Conservation (phyloP, 2,329 filamentous ascomycete species). For the Clarireedia hainanense region DNA sequence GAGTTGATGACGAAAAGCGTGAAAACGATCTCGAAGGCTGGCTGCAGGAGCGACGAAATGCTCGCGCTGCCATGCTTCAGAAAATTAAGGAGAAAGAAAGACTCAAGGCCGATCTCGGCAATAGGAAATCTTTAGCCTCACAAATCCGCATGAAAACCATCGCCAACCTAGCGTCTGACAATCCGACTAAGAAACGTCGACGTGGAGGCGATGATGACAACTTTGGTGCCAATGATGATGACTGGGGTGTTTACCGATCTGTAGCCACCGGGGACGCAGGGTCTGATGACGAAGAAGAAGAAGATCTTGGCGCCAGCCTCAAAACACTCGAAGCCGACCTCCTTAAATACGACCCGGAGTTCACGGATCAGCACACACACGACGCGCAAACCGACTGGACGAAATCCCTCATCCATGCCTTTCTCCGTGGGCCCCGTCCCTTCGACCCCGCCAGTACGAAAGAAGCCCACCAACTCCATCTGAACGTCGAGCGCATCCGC, state of each 20-base stretch:
- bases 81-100: slow-evolving; percentile 91
- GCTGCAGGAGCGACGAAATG: slow-evolving; percentile 73
- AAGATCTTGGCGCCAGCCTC: slow-evolving; percentile 68
- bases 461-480: slow-evolving; percentile 80
- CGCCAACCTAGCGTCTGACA: slow-evolving; percentile 88
- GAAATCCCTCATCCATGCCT: slow-evolving; percentile 83
- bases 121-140: slow-evolving; percentile 90
- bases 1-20: slow-evolving; percentile 74
- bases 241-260: slow-evolving; percentile 94
- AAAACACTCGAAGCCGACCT: slow-evolving; percentile 77
- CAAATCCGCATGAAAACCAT: slow-evolving; percentile 99
- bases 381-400: slow-evolving; percentile 95
- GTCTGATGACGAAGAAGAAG: slow-evolving; percentile 89
- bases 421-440: slow-evolving; percentile 78
- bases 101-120: slow-evolving; percentile 88
- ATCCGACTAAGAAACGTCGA: slow-evolving; percentile 72
- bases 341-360: slow-evolving; percentile 76
- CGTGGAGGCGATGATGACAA: slow-evolving; percentile 89
- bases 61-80: slow-evolving; percentile 61
- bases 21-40: slow-evolving; percentile 79
- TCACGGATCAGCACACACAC: slow-evolving; percentile 85
- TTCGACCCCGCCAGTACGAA: slow-evolving; percentile 74
- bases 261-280: slow-evolving; percentile 78
- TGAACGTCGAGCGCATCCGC: slow-evolving; percentile 93
- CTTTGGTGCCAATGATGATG: slow-evolving; percentile 93